Base-by-base conservation (phyloP, 495 filamentous ascomycete species). In the Copromyces sp. region DNA sequence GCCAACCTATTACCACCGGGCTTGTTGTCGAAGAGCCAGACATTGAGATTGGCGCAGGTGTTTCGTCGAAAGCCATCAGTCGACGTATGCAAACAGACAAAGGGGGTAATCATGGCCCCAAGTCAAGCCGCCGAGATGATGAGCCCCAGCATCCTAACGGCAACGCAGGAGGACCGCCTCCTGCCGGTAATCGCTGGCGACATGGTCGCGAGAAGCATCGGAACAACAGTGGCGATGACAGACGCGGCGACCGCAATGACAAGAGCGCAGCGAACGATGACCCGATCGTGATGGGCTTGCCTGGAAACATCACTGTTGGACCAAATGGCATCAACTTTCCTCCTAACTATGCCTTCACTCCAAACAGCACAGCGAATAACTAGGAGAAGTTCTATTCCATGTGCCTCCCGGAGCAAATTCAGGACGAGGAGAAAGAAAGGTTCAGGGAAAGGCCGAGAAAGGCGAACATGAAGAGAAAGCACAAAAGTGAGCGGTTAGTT, bases 31-130 rank as follows among this genome's bases (percentile, higher is more conserved):
- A 99, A 78, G 95, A 99, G 81, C 95, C 95, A 9, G 95, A 99
- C 79, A 99, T 99, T 75, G 95, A 99, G 80, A 99, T 99, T 73
- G 95, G 95, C 59, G 93, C 94, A 53, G 95, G 95, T 69, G 96
- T 98, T 14, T 97, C 94, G 5, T 97, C 94, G 3, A 99, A 99
- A 84, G 93, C 93, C 12, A 95, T 97, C 75, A 93, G 91, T 78
- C 86, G 92, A 72, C 92, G 93, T 24, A 92, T 94, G 86, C 87
- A 89, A 73, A 93, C 90, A 12, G 92, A 93, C 77, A 90, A 90
- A 73, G 89, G 89, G 39, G 92, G 92, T 47, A 88, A 87, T 75
- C 89, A 90, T 73, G 92, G 92, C 1, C 90, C 91, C 17, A 89
- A 91, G 70, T 93, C 91, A 1, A 89, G 86, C 70, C 88, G 91